Base-by-base conservation (phyloP, 345 rosid genomes). In the Acer saccharum region DNA sequence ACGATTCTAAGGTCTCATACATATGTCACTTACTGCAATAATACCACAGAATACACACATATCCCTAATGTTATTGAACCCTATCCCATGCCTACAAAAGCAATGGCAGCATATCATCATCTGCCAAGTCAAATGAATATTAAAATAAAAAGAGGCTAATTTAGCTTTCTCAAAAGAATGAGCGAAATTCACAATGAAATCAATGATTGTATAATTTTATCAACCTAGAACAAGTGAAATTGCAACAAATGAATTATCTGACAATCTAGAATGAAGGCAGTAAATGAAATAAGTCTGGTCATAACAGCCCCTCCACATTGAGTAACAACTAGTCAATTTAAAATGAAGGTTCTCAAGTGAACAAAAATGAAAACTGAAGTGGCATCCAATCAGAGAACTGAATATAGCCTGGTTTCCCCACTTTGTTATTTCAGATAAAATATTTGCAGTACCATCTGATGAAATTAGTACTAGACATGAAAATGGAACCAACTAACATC, bases 381-480 rank as follows among this genome's bases (percentile, higher is more conserved):
- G 17, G 63, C 60, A 46, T 32, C 69, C 61, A 64, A 17, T 52
- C 10, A 60, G 64, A n/a, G 27, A 73, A 6, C 50, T 46, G 13
- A 10, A 10, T 46, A 46, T 46, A 17, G 16, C 32, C 48, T 27
- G 7, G 43, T 57, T 55, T n/a, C 65, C 41, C 7, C 11, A 60
- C 66, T 6, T 10, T 62, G 21, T 23, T 29, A 48, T 46, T 46
- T 46, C 18, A 5, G 29, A 17, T 35, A 32, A 32, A 66, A 46
- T 66, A 52, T 66, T 65, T 52, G 78, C 39, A 41, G 57, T 43
- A 62, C 23, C 58, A 16, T 41, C 25, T 23, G 41, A 29, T 66
- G 72, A 70, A 65, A 72, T 64, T 65, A 69, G 55, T 61, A 73
- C 21, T 55, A 21, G 78, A 23, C 20, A 1, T 14, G n/a, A 50